Evolutionary conservation across 306 rosid species (phyloP).

Genomic region (Alnus rubra): DNA sequence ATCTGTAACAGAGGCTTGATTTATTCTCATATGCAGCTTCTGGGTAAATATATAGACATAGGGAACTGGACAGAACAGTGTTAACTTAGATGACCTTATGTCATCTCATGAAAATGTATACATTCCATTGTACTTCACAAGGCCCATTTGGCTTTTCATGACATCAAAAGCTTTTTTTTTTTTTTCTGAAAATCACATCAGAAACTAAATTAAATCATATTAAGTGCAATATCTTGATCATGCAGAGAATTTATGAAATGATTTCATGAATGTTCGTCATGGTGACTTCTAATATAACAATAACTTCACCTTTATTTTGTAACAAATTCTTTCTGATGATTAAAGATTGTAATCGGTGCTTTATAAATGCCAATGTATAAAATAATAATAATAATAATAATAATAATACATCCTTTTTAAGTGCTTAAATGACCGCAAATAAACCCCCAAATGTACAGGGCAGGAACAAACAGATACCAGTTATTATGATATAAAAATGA

Average conservation of each 20-base stretch:
- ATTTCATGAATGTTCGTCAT: background rate
- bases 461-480: background rate
- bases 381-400: too few relatives aligned
- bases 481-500: background rate
- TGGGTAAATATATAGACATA: background rate
- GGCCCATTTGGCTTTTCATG: background rate
- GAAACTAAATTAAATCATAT: background rate
- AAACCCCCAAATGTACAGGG: background rate
- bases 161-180: too few relatives aligned
- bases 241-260: background rate
- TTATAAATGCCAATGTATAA: background rate
- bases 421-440: background rate
- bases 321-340: background rate
- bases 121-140: background rate
- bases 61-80: background rate
- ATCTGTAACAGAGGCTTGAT: background rate
- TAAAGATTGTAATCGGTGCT: background rate
- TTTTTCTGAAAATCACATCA: background rate
- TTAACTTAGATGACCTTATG: background rate
- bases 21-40: background rate
- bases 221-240: background rate
- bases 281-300: background rate
- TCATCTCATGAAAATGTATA: background rate
- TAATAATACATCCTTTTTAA: background rate
- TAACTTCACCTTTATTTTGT: background rate